These are phyloP conservation scores for Iris pallida DNA, from an alignment of 116 monocot genomes.

Conservation along the genomic window DNA sequence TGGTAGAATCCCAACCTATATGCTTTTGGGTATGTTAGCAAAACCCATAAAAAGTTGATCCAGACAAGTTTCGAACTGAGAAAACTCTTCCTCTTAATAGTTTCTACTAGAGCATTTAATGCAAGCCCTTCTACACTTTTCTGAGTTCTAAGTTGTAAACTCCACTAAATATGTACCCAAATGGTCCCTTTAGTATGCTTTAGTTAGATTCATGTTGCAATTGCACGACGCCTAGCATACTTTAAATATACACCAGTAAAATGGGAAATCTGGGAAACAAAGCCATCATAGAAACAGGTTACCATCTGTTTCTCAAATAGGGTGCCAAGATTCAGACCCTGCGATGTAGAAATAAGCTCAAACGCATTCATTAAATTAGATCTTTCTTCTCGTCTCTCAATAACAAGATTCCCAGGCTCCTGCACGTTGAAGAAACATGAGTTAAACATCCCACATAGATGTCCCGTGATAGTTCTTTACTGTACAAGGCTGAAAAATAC, in stretches of 20 bases:
- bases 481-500: constrained; percentile 25
- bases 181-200: no score
- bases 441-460: not conserved
- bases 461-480: not conserved
- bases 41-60: no score
- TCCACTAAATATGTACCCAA: no score
- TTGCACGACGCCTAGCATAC: no score
- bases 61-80: no score
- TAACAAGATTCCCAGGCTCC: constrained; percentile 61
- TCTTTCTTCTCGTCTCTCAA: constrained; percentile 59
- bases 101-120: no score
- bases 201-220: no score
- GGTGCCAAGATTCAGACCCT: constrained; percentile 78
- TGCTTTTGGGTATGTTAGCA: no score
- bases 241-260: not conserved
- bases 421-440: constrained; percentile 20
- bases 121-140: no score
- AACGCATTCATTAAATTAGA: constrained; percentile 83
- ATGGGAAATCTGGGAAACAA: not conserved
- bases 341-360: constrained; percentile 88
- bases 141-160: no score
- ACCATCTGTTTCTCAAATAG: constrained; percentile 91
- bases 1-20: no score
- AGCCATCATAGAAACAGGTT: not conserved
- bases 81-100: no score